These are phyloP conservation scores for Myrica gale DNA, from an alignment of 306 rosid genomes.

Conservation along the genomic window DNA sequence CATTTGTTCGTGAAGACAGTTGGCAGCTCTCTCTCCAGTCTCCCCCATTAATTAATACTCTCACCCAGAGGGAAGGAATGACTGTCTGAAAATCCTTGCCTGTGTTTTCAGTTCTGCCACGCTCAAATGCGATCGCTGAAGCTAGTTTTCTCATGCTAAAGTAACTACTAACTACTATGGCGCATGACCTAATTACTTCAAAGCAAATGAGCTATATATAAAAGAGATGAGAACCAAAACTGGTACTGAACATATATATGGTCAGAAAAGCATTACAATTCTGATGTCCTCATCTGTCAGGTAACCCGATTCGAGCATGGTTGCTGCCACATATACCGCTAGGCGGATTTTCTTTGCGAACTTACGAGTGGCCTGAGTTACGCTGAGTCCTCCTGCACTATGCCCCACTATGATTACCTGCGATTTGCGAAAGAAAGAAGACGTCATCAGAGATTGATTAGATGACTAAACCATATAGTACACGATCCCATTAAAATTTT, in stretches of 20 bases:
- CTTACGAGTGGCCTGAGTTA: constrained; percentile 68
- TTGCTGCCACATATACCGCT: constrained; percentile 82
- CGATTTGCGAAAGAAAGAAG: background rate
- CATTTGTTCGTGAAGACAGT: constrained; percentile 39
- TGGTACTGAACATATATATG: constrained; percentile 3
- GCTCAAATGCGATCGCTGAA: too few relatives aligned
- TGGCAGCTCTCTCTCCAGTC: constrained; percentile 24
- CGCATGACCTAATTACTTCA: too few relatives aligned
- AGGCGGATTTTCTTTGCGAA: constrained; percentile 63
- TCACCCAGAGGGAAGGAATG: too few relatives aligned
- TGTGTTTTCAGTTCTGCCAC: too few relatives aligned
- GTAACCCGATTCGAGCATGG: constrained; percentile 73
- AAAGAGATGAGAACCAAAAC: background rate
- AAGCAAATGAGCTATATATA: background rate
- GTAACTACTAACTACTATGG: too few relatives aligned
- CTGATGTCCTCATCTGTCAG: constrained; percentile 60
- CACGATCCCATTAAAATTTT: constrained; percentile 2
- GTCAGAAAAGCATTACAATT: constrained; percentile 38
- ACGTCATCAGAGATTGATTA: background rate
- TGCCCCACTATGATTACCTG: constrained; percentile 89
- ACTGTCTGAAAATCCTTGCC: too few relatives aligned
- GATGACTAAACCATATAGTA: background rate
- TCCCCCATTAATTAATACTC: too few relatives aligned
- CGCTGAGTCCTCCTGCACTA: constrained; percentile 88
- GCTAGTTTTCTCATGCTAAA: too few relatives aligned